These are phyloP conservation scores for Leccinellum albellum DNA, from an alignment of 768 basidiomycete species.

Conservation along the genomic window DNA sequence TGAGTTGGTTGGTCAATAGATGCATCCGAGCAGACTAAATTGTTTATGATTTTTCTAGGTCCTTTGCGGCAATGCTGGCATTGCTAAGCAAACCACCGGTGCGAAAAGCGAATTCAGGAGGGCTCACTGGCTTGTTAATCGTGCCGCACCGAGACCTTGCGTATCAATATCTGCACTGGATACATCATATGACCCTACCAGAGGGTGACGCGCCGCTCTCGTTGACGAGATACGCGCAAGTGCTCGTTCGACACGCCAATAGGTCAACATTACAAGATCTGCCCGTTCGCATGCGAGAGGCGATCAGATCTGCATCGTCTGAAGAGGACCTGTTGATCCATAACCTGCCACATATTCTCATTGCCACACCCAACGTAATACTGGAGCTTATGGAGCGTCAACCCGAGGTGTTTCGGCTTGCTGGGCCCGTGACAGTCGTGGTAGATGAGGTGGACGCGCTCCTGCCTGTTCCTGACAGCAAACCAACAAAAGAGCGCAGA, in stretches of 20 bases:
- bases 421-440: constrained; percentile 51
- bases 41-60: constrained; percentile 39
- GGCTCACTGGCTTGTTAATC: constrained; percentile 55
- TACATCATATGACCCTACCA: constrained; percentile 44
- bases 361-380: constrained; percentile 68
- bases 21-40: neutral
- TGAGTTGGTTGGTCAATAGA: constrained; percentile 33
- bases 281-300: constrained; percentile 26
- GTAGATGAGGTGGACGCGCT: constrained; percentile 79
- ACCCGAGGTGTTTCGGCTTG: constrained; percentile 41
- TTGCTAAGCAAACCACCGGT: constrained; percentile 50
- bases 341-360: constrained; percentile 60
- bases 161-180: constrained; percentile 64
- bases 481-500: constrained; percentile 36
- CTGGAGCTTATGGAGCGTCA: constrained; percentile 51
- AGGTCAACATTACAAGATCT: constrained; percentile 14
- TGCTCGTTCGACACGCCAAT: constrained; percentile 54
- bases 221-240: constrained; percentile 49
- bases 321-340: constrained; percentile 38
- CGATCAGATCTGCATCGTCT: constrained; percentile 22
- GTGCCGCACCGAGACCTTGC: constrained; percentile 75
- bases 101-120: constrained; percentile 12
- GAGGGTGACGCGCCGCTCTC: constrained; percentile 30
- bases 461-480: constrained; percentile 44
- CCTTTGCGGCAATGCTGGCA: constrained; percentile 67